Percentiles rank a stretch among this genome's conserved stretches.
phyloP scores from a whole-genome alignment of 768 basidiomycete species.

The Psilocybe sp. region DNA sequence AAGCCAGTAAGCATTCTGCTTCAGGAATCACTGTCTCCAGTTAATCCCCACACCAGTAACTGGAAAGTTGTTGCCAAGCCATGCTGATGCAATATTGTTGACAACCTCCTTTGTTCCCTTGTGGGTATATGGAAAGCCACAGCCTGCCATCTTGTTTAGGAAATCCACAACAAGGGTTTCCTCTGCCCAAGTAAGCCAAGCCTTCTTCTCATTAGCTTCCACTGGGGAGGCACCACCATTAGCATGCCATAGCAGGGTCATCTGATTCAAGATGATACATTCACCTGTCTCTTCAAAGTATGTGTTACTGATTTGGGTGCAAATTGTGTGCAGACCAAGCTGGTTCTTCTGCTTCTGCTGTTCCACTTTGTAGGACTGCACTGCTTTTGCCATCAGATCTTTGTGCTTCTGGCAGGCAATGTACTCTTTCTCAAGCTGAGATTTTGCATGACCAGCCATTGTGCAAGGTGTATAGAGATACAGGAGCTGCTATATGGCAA shows the following conservation, averaged over 20 bases:
- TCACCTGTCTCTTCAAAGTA: constrained; percentile 10
- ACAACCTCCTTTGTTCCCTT: constrained; percentile 29
- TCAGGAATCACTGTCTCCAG: constrained; percentile 31
- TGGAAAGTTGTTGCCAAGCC: constrained; percentile 26
- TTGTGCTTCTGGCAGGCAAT: too few species aligned
- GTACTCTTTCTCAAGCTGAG: too few species aligned
- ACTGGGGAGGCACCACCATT: background rate
- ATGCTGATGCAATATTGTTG: constrained; percentile 25
- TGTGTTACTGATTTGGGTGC: background rate
- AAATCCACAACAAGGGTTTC: constrained; percentile 25
- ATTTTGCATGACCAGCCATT: too few species aligned
- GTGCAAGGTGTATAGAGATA: too few species aligned
- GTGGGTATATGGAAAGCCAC: constrained; percentile 34
- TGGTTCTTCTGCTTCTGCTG: constrained; percentile 1
- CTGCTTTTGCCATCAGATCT: background rate
- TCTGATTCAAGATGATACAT: constrained; percentile 11
- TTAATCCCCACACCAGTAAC: constrained; percentile 29
- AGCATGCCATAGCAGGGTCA: constrained; percentile 9
- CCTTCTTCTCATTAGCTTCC: background rate
- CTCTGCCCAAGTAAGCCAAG: constrained; percentile 20
- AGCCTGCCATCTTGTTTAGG: constrained; percentile 22
- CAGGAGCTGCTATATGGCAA: too few species aligned
- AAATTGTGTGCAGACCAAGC: constrained; percentile 1
- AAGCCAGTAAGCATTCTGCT: constrained; percentile 24
- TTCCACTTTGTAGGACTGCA: background rate